Base-by-base conservation (phyloP, 352 stramenopile genomes). In the Aphanomyces stellatus region DNA sequence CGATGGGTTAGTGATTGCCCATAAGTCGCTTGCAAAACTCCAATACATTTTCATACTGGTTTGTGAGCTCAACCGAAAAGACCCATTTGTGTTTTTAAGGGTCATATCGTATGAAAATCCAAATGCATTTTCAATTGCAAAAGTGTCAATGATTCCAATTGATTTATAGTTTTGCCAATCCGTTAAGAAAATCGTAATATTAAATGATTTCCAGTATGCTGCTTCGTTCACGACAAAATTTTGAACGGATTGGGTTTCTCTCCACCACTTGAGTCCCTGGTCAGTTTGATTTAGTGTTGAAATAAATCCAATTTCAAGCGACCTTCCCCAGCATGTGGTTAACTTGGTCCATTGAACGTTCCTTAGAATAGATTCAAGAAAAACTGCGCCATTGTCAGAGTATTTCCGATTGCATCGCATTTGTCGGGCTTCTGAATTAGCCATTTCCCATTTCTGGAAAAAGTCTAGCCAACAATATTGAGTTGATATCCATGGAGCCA, bases 401-500 rank as follows among this genome's bases (percentile, higher is more conserved):
- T 46, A 46, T n/a, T 46, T 46, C 11, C n/a, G 13, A n/a, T 11
- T 19, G n/a, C 37, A 46, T 46, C 37, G 37, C 11, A 46, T 46
- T 46, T 46, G 37, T 46, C 37, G 13, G 13, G 37, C 37, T n/a
- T 11, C 37, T 46, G 37, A 46, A 19, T 46, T 46, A 11, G 37
- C 37, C 37, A 46, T 62, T 11, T 22, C 13, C 37, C 37, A 66
- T 28, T 19, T 66, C 13, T 31, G 8, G 4, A 27, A n/a, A 24
- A 66, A 61, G 37, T 66, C 59, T 13, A 66, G 15, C 59, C 59
- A 66, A 25, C 59, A 66, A 15, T 37, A 66, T 34, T 66, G 59
- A 17, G 59, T 59, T n/a, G 41, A 30, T 33, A 63, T 53, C 3
- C 3, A 63, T 15, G 55, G 55, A 33, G 37, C 8, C 24, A 31